phyloP scores from a whole-genome alignment of 225 moss, liverwort and hornwort species.

The Physcomitrellopsis africana region DNA sequence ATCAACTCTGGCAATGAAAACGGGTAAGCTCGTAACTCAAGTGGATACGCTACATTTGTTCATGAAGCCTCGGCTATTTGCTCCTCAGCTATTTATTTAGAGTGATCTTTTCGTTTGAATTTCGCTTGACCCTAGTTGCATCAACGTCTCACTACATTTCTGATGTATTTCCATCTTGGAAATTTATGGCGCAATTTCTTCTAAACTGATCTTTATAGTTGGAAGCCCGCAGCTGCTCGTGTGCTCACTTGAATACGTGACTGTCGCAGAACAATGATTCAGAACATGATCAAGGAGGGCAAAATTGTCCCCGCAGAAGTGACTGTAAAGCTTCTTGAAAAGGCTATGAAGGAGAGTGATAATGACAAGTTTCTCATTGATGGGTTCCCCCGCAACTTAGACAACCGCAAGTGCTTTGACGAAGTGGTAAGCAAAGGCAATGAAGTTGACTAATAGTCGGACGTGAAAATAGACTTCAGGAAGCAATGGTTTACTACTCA shows the following conservation, averaged over 20 bases:
- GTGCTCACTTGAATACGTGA: neutral
- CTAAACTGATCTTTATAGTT: no score
- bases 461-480: no score
- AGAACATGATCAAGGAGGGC: constrained; percentile 88
- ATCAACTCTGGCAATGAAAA: constrained; percentile 59
- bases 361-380: constrained; percentile 92
- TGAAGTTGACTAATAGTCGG: no score
- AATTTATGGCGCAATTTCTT: no score
- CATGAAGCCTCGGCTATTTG: neutral
- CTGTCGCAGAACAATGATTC: constrained; percentile 82
- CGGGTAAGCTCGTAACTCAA: constrained; percentile 51
- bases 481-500: no score
- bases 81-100: constrained; percentile 11
- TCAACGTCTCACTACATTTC: neutral
- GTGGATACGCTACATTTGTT: neutral
- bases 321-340: constrained; percentile 80
- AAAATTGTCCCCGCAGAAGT: constrained; percentile 97
- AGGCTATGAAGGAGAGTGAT: constrained; percentile 78
- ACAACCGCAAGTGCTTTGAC: constrained; percentile 91
- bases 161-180: no score
- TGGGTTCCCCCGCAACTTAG: constrained; percentile 96
- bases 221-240: neutral
- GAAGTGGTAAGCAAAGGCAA: no score
- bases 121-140: neutral
- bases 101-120: neutral